Conservation (phyloP, 805 yeast genomes). For the Peterozyma toletana region DNA sequence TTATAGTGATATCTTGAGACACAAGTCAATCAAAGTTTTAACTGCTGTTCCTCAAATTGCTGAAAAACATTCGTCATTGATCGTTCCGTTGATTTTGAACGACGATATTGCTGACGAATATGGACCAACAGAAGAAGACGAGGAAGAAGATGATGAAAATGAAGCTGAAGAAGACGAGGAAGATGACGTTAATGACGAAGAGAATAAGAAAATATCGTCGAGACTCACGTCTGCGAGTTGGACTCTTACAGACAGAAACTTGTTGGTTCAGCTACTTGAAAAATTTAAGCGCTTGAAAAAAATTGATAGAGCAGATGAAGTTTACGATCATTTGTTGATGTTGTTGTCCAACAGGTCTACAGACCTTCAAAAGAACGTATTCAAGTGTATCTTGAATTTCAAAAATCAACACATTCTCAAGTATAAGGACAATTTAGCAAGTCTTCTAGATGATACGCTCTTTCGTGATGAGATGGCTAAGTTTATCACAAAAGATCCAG, state of each 20-base stretch:
- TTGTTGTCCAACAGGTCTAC: conserved; percentile 55
- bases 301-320: conserved; percentile 42
- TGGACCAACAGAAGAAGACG: conserved; percentile 8
- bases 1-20: conserved; percentile 40
- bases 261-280: conserved; percentile 54
- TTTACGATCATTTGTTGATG: conserved; percentile 44
- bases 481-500: conserved; percentile 46
- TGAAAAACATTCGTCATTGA: conserved; percentile 48
- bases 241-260: conserved; percentile 46
- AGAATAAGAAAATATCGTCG: not conserved
- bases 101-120: conserved; percentile 26
- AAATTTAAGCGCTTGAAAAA: conserved; percentile 57
- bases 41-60: conserved; percentile 56
- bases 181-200: conserved; percentile 5
- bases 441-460: conserved; percentile 71
- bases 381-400: conserved; percentile 62
- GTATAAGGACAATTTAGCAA: conserved; percentile 66
- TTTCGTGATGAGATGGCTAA: conserved; percentile 80
- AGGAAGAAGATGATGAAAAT: conserved; percentile 15
- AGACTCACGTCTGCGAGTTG: conserved; percentile 20
- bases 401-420: conserved; percentile 50
- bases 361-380: conserved; percentile 64
- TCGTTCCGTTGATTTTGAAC: conserved; percentile 52
- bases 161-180: conserved; percentile 13
- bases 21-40: conserved; percentile 52